Evolutionary conservation across 345 rosid species (phyloP).

Genomic region (Salix brachista): DNA sequence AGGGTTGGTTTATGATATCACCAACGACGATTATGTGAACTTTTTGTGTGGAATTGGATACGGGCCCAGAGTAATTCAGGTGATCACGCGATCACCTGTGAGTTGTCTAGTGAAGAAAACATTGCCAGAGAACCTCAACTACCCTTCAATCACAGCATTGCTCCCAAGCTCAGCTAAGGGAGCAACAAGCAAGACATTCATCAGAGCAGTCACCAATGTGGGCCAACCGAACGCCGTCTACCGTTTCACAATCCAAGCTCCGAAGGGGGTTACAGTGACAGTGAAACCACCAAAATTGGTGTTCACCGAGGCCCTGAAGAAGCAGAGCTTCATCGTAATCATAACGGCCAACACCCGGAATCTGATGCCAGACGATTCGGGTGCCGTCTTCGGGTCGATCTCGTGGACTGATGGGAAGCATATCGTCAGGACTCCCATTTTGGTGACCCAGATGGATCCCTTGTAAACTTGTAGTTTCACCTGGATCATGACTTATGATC

Average conservation of each 20-base stretch:
- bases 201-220: conserved; percentile 69
- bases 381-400: conserved; percentile 68
- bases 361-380: conserved; percentile 51
- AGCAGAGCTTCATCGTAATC: conserved; percentile 53
- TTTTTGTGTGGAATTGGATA: conserved; percentile 69
- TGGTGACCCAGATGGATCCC: conserved; percentile 52
- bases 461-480: conserved; percentile 25
- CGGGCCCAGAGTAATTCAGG: conserved; percentile 59
- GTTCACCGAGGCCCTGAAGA: conserved; percentile 46
- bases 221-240: conserved; percentile 47
- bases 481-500: conserved; percentile 29
- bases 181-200: conserved; percentile 35
- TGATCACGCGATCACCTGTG: conserved; percentile 53
- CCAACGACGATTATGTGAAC: conserved; percentile 55
- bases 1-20: conserved; percentile 66
- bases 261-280: conserved; percentile 50
- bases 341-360: conserved; percentile 45
- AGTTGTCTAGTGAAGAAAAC: conserved; percentile 56
- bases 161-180: conserved; percentile 44
- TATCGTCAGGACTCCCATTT: conserved; percentile 67
- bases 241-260: conserved; percentile 40
- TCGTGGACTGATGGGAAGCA: conserved; percentile 80
- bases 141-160: conserved; percentile 73
- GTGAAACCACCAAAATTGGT: conserved; percentile 58
- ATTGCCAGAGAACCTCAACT: conserved; percentile 62